A percentile compares a stretch with the other conserved stretches of the same genome.
Conservation (phyloP, 805 yeast genomes). For the Suhomyces prunicola region DNA sequence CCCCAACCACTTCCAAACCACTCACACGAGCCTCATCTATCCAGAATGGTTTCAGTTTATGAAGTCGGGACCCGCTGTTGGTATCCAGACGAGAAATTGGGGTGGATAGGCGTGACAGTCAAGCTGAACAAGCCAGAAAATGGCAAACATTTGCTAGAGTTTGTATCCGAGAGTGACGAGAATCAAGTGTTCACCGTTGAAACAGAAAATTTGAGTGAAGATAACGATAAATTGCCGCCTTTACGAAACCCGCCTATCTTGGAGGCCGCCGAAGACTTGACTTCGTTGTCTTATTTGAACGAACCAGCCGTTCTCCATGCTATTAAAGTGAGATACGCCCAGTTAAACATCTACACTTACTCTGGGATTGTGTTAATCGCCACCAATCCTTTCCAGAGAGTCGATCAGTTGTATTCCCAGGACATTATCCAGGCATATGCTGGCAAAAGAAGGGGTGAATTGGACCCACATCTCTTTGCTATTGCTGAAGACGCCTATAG, state of each 20-base stretch:
- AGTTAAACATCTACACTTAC: conserved; percentile 88
- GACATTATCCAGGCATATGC: conserved; percentile 95
- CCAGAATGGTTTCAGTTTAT: conserved; percentile 18
- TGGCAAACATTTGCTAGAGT: conserved; percentile 42
- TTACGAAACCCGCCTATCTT: conserved; percentile 87
- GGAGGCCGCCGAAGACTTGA: conserved; percentile 93
- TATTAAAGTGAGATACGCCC: conserved; percentile 82
- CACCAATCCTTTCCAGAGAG: conserved; percentile 89
- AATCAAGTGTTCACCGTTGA: conserved; percentile 44
- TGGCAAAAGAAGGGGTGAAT: conserved; percentile 88
- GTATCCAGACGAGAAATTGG: conserved; percentile 70
- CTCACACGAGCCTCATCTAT: neutral
- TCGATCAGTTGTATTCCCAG: conserved; percentile 85
- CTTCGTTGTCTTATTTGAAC: conserved; percentile 85
- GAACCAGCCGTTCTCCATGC: conserved; percentile 97
- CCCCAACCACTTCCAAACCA: neutral
- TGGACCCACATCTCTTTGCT: conserved; percentile 95
- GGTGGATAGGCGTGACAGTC: conserved; percentile 74
- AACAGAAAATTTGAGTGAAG: conserved; percentile 47
- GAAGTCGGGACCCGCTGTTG: conserved; percentile 65
- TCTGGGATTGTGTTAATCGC: conserved; percentile 97
- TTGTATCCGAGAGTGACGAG: conserved; percentile 51
- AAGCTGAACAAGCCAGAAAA: conserved; percentile 39
- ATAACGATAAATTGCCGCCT: conserved; percentile 63
- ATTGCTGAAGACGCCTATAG: conserved; percentile 97